These are phyloP conservation scores for Pichia sorboxylosa DNA, from an alignment of 1,139 yeast species.

Conservation along the genomic window DNA sequence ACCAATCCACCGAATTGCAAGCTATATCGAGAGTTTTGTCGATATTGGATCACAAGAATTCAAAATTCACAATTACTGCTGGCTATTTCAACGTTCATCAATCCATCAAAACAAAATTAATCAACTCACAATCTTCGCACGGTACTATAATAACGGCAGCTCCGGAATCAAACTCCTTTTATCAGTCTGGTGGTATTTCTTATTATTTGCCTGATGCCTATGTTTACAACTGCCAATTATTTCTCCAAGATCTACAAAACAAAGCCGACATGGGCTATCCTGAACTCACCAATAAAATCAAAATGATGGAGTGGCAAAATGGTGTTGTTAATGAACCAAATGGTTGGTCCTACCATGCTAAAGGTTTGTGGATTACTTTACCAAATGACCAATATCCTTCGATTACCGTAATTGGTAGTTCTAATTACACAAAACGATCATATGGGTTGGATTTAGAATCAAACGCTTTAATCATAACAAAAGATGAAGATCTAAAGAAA, in stretches of 20 bases:
- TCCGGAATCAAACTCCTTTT: slow-evolving; percentile 89
- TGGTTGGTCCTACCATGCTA: slow-evolving; percentile 99
- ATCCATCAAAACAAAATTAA: slow-evolving; percentile 49
- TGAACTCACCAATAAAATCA: slow-evolving; percentile 36
- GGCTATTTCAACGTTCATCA: slow-evolving; percentile 93
- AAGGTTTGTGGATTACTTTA: slow-evolving; percentile 78
- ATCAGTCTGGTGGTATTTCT: slow-evolving; percentile 72
- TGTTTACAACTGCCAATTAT: slow-evolving; percentile 59
- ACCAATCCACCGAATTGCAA: slow-evolving; percentile 71
- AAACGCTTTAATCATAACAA: slow-evolving; percentile 69
- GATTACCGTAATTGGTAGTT: slow-evolving; percentile 78
- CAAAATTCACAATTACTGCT: slow-evolving; percentile 85
- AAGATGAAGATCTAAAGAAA: slow-evolving; percentile 45
- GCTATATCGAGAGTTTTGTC: slow-evolving; percentile 52
- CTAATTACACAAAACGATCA: slow-evolving; percentile 86
- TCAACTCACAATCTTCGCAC: slow-evolving; percentile 40
- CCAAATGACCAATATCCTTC: slow-evolving; percentile 52
- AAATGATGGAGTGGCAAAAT: slow-evolving; percentile 71
- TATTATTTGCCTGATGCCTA: slow-evolving; percentile 82
- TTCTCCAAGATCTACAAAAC: slow-evolving; percentile 37
- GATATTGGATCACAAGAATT: slow-evolving; percentile 40
- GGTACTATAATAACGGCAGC: slow-evolving; percentile 84
- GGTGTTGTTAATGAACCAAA: slow-evolving; percentile 71
- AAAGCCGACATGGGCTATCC: too few species aligned
- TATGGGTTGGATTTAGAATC: slow-evolving; percentile 81